phyloP scores from a whole-genome alignment of 768 basidiomycete species.

The Ramaria rubella region DNA sequence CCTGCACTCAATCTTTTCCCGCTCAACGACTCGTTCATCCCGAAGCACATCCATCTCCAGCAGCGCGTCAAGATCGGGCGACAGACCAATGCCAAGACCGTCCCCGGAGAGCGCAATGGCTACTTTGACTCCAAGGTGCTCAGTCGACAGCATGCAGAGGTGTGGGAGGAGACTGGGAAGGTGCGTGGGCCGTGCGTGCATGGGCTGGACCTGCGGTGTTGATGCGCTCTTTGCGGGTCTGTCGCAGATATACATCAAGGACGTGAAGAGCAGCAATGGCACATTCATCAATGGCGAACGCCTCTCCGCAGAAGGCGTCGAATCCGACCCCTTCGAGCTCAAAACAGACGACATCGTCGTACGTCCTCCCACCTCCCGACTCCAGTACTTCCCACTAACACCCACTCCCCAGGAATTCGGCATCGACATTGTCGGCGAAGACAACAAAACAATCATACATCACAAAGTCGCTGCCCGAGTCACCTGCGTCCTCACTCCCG shows the following conservation, averaged over 20 bases:
- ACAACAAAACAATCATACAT: slow-evolving; percentile 96
- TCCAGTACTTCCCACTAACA: slow-evolving; percentile 1
- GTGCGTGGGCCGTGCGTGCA: slow-evolving; percentile 41
- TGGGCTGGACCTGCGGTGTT: background rate
- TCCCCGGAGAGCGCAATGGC: slow-evolving; percentile 85
- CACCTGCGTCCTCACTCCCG: slow-evolving; percentile 78
- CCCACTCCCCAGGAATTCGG: slow-evolving; percentile 97
- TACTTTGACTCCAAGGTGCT: slow-evolving; percentile 97
- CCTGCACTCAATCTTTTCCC: slow-evolving; percentile 65
- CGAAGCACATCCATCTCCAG: slow-evolving; percentile 87
- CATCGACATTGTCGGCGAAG: slow-evolving; percentile 97
- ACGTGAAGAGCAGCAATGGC: slow-evolving; percentile 96
- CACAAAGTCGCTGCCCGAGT: slow-evolving; percentile 97
- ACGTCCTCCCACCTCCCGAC: slow-evolving; percentile 35
- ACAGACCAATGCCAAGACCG: slow-evolving; percentile 93
- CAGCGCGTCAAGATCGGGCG: slow-evolving; percentile 87
- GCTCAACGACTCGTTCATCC: slow-evolving; percentile 88
- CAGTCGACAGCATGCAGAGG: slow-evolving; percentile 91
- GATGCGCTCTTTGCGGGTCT: background rate
- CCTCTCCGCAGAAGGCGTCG: slow-evolving; percentile 80
- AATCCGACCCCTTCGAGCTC: slow-evolving; percentile 89
- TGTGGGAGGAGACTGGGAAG: slow-evolving; percentile 90
- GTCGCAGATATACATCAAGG: slow-evolving; percentile 94
- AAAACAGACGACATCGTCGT: slow-evolving; percentile 96
- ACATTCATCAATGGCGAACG: slow-evolving; percentile 97